Base-by-base conservation (phyloP, 805 yeast species). In the Huiozyma naganishii region DNA sequence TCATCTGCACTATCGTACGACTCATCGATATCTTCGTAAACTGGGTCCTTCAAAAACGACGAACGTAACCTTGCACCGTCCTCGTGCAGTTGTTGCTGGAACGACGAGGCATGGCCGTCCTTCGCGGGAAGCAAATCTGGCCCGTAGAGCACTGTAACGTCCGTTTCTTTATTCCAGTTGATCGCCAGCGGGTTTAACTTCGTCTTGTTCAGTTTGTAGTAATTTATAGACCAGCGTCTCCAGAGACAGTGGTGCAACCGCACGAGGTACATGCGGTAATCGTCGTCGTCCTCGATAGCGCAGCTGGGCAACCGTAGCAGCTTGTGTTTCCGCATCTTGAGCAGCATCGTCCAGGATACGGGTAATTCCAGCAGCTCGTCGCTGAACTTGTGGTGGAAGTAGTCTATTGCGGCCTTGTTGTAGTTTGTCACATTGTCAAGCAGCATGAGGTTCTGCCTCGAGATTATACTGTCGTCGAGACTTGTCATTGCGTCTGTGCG, bases 81-180 rank as follows among this genome's bases (percentile, higher is more conserved):
- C 23, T 17, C 23, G 23, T 17, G 23, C 23, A 17, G 23, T 17
- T 17, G 23, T 17, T 17, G 23, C 23, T 17, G 23, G 23, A 17
- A 17, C 23, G 23, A 17, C 23, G 23, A 17, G 4, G 4, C 23
- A 3, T 17, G 23, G 23, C 4, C 23, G 2, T 17, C 23, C 23
- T 4, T 17, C 23, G 23, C 4, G 34, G 34, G 33, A 5, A 11
- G n/a, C 33, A 61, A 48, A 46, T 58, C 52, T 10, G 98, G 98
- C 1, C 98, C 98, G 64, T 89, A 92, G 6, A 90, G 73, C 88
- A 96, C 90, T 1, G 96, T 87, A 27, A 90, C 90, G 58, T 90
- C 98, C 53, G 79, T 79, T 53, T 89, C 97, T 65, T 92, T 92
- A 47, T 83, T 77, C 98, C 98, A 90, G 64, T 92, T 89, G 43